Evolutionary conservation across 371 early-diverging fungal genomes (phyloP).

Genomic region (Rhizopus stolonifer): DNA sequence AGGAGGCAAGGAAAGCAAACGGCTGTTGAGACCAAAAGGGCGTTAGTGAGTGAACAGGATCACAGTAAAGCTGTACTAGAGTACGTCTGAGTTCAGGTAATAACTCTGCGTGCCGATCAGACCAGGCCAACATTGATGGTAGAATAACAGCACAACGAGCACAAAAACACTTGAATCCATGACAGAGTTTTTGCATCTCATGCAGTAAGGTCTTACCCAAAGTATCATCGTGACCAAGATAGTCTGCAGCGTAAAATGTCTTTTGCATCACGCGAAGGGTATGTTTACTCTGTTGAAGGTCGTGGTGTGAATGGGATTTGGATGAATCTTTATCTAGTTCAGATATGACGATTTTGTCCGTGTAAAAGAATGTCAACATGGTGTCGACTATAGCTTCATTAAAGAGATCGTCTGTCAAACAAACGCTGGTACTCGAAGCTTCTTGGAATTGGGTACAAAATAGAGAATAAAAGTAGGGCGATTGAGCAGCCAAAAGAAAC

Average conservation of each 20-base stretch:
- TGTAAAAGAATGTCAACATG: slow-evolving; percentile 15
- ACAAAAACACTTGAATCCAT: slow-evolving; percentile 46
- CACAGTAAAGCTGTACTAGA: slow-evolving; percentile 34
- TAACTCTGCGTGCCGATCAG: slow-evolving; percentile 28
- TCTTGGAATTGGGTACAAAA: slow-evolving; percentile 31
- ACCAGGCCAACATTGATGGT: slow-evolving; percentile 47
- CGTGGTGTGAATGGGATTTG: slow-evolving; percentile 15
- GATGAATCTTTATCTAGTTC: slow-evolving; percentile 6
- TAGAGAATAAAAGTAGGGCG: slow-evolving; percentile 42
- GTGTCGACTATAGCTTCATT: slow-evolving; percentile 17
- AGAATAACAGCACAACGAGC: slow-evolving; percentile 36
- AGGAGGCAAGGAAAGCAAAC: slow-evolving; percentile 34
- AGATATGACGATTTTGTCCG: slow-evolving; percentile 13
- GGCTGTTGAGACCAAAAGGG: slow-evolving; percentile 40
- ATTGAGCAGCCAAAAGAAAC: slow-evolving; percentile 44
- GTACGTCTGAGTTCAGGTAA: slow-evolving; percentile 24
- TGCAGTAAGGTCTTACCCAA: slow-evolving; percentile 28
- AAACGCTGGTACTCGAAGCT: slow-evolving; percentile 6
- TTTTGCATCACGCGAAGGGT: slow-evolving; percentile 40
- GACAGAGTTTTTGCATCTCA: slow-evolving; percentile 36
- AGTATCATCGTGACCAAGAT: slow-evolving; percentile 36
- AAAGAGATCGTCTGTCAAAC: slow-evolving; percentile 19
- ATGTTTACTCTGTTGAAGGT: slow-evolving; percentile 35
- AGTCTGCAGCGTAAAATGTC: slow-evolving; percentile 41
- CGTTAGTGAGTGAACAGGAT: slow-evolving; percentile 36